Percentiles rank a stretch among this genome's conserved stretches.
Conservation (phyloP, 1,139 yeast genomes). For the Kodamaea ohmeri region DNA sequence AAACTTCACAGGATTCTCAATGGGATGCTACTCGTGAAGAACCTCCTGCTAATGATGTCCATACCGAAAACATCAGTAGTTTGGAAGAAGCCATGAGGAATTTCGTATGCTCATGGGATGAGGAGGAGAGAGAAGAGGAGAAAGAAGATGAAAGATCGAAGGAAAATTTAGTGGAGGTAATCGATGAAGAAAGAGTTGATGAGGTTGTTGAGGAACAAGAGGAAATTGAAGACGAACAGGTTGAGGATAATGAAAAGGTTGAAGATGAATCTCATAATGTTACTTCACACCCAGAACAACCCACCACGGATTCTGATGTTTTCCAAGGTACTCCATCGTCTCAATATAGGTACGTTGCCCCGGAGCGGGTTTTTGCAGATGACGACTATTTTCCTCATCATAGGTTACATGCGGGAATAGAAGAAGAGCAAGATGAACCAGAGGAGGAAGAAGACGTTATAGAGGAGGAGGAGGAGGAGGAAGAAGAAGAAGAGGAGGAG, state of each 20-base stretch:
- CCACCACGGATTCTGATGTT: neutral
- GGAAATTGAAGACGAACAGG: neutral
- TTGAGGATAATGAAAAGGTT: too few species aligned
- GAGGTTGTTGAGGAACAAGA: neutral
- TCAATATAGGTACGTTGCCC: slow-evolving; percentile 2
- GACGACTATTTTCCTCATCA: slow-evolving; percentile 32
- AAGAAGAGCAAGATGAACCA: slow-evolving; percentile 6
- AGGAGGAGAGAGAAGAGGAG: slow-evolving; percentile 1
- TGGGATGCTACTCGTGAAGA: slow-evolving; percentile 43
- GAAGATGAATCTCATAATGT: too few species aligned
- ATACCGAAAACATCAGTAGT: neutral
- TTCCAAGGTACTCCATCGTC: slow-evolving; percentile 2
- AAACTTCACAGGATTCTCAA: slow-evolving; percentile 26
- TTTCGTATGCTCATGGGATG: slow-evolving; percentile 23
- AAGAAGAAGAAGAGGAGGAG: slow-evolving; percentile 6
- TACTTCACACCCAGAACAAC: neutral
- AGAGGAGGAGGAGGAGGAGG: neutral
- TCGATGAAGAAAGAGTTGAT: neutral
- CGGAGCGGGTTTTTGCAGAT: slow-evolving; percentile 35
- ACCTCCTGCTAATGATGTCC: slow-evolving; percentile 22
- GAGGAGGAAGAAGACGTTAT: neutral
- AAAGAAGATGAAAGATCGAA: neutral
- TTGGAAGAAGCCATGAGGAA: slow-evolving; percentile 14
- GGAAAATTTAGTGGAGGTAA: neutral
- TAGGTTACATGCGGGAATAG: slow-evolving; percentile 11